phyloP scores from a whole-genome alignment of 2,329 filamentous ascomycete genomes.

The Atkinsonella hypoxylon region DNA sequence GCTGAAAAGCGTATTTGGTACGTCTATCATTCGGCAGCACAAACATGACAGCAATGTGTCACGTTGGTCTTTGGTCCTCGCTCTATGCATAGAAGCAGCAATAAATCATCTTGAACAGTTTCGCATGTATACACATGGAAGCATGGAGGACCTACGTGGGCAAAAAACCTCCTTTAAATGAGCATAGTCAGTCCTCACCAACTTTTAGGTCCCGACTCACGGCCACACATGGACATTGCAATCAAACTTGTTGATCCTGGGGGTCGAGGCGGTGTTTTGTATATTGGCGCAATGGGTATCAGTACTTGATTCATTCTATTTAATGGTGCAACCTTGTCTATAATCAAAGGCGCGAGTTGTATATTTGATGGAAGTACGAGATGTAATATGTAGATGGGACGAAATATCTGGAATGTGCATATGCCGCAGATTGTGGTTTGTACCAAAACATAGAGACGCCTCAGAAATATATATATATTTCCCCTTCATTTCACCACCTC shows the following conservation, averaged over 20 bases:
- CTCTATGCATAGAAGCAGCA: neutral
- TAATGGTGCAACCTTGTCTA: neutral
- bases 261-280: neutral
- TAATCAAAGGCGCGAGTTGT: neutral
- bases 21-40: neutral
- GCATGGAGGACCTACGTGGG: neutral
- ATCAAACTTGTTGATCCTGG: neutral
- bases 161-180: neutral
- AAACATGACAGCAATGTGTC: neutral
- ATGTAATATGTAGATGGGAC: neutral
- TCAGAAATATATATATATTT: neutral
- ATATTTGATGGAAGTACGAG: neutral
- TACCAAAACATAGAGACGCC: conserved; percentile 1
- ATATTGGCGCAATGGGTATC: neutral
- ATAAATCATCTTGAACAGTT: neutral
- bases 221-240: neutral
- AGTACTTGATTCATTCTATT: neutral
- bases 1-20: neutral
- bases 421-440: neutral
- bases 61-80: neutral
- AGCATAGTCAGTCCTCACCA: neutral
- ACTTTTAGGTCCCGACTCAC: neutral
- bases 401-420: neutral
- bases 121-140: conserved; percentile 1
- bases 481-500: neutral